Percentiles rank a stretch among this genome's conserved stretches.
Conservation (phyloP, 306 rosid genomes). For the Begonia masoniana region DNA sequence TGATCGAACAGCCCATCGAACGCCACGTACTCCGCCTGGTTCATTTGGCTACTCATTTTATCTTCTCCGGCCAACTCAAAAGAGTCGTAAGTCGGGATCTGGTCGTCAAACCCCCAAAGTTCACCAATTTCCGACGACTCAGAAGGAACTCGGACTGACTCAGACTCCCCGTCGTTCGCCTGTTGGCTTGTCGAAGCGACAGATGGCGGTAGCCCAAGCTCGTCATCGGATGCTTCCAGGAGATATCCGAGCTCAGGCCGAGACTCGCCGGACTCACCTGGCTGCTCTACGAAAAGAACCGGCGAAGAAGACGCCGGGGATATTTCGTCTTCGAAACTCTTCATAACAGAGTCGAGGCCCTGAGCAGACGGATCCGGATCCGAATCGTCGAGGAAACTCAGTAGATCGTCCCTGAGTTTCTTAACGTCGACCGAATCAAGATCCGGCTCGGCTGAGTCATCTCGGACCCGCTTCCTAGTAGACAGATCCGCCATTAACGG, state of each 20-base stretch:
- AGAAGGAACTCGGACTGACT: conserved; percentile 28
- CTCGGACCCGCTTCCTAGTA: conserved; percentile 39
- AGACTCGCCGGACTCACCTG: conserved; percentile 52
- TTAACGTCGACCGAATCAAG: conserved; percentile 29
- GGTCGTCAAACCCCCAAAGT: conserved; percentile 61
- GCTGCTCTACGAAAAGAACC: conserved; percentile 19
- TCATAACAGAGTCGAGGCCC: conserved; percentile 4
- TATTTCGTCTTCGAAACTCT: conserved; percentile 5
- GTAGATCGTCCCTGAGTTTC: conserved; percentile 46
- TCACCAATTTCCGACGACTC: conserved; percentile 58
- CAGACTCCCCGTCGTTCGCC: conserved; percentile 22
- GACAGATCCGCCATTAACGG: conserved; percentile 23
- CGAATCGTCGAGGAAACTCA: conserved; percentile 50
- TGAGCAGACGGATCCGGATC: conserved; percentile 18
- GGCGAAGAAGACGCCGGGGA: conserved; percentile 12
- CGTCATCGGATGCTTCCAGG: conserved; percentile 70
- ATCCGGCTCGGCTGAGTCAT: conserved; percentile 29
- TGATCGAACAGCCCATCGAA: conserved; percentile 58
- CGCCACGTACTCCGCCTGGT: conserved; percentile 30
- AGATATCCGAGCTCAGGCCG: conserved; percentile 64
- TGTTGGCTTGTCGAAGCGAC: conserved; percentile 8
- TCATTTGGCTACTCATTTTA: conserved; percentile 3
- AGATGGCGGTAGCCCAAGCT: conserved; percentile 74
- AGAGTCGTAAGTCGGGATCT: conserved; percentile 44
- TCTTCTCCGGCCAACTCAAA: conserved; percentile 35